Base-by-base conservation (phyloP, 2,329 filamentous ascomycete genomes). In the Xylaria sp. region DNA sequence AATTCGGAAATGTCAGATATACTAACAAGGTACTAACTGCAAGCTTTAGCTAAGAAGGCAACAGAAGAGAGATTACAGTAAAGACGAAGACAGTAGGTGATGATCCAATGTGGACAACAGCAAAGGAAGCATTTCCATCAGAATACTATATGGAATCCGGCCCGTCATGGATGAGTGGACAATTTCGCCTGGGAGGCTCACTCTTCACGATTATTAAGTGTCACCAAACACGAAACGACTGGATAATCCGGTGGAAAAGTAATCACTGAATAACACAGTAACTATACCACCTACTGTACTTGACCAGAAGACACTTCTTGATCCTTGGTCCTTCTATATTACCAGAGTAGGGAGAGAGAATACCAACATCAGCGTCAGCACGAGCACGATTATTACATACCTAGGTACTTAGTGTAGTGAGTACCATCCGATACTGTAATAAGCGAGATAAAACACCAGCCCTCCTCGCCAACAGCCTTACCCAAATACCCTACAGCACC, bases 391-490 rank as follows among this genome's bases (percentile, higher is more conserved):
- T 67, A 69, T 12, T 10, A 41, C 9, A 3, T 41, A 41, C 9
- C 1, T 41, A 13, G 39, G 39, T 41, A 41, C 39, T 41, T 41
- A 2, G 4, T 41, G 13, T 41, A 69, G 75, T 75, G 56, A 28
- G 15, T 15, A 10, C 37, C 39, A 46, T 58, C 41, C 12, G 13
- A 18, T 46, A 8, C 39, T n/a, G 39, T 58, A 63, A 71, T 64
- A 65, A 60, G 60, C 64, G 64, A 70, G 70, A 65, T 57, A 34
- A 10, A 46, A 37, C 60, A 66, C 70, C 48, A 65, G 62, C 61
- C 59, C 59, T 59, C 59, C 59, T 59, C 70, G 58, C 28, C 50
- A 66, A 57, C 68, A 72, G 68, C 70, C 68, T 68, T 71, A 71
- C 56, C 58, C 63, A 54, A 57, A 63, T 62, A 58, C 28, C 44